A percentile compares a stretch with the other conserved stretches of the same genome.
Evolutionary conservation across 2,329 filamentous ascomycete genomes (phyloP).

Genomic region (Botrytis elliptica): DNA sequence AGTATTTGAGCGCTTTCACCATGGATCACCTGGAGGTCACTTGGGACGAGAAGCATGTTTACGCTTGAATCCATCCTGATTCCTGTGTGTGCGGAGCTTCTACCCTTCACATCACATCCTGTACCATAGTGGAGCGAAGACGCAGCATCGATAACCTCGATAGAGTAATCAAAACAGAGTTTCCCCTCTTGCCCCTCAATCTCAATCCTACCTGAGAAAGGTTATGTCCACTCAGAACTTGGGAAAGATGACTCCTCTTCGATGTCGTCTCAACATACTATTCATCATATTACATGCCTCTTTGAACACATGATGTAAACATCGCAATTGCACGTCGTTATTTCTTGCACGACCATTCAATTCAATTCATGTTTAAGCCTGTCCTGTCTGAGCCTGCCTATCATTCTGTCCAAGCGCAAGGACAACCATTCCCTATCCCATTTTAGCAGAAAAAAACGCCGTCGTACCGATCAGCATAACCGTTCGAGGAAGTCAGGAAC

Average conservation of each 20-base stretch:
- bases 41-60: not conserved
- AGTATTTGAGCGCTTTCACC: not conserved
- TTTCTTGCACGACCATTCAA: not conserved
- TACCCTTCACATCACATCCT: not conserved
- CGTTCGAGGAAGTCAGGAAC: slow-evolving; percentile 17
- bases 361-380: not conserved
- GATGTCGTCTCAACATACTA: not conserved
- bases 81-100: not conserved
- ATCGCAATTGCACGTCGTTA: not conserved
- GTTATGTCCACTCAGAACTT: not conserved
- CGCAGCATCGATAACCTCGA: not conserved
- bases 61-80: not conserved
- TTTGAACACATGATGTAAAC: not conserved
- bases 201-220: slow-evolving; percentile 1
- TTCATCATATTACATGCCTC: not conserved
- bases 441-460: not conserved
- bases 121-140: not conserved
- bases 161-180: not conserved
- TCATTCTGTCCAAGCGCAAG: not conserved
- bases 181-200: slow-evolving; percentile 5
- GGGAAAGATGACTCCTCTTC: not conserved
- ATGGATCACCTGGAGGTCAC: not conserved
- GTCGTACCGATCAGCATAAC: slow-evolving; percentile 17
- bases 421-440: not conserved
- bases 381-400: not conserved